Evolutionary conservation across 2,329 filamentous ascomycete genomes (phyloP), one percentile per base, ranked within the genome.

Genomic region (Pyricularia sp.): DNA sequence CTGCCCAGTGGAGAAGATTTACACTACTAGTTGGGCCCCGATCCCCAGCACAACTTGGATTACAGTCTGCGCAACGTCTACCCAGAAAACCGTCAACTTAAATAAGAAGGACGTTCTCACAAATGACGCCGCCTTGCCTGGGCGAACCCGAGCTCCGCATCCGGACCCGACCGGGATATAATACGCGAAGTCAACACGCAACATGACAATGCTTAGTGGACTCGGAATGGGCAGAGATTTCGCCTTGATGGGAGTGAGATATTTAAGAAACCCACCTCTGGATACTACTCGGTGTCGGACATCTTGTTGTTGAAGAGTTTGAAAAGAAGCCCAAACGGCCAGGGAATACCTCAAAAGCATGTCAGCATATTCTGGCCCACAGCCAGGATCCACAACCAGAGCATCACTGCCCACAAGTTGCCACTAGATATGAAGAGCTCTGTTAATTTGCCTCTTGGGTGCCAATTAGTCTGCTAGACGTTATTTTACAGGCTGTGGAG

Each of bases 31-130:
- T 5, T 40, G 49, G 28, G 53, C 53, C 9, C 12, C 55, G 8
- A 28, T 60, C 30, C 62, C 62, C 8, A 64, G 28, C 49, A 64
- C 62, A 28, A 22, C 53, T 12, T 64, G 62, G 62, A 60, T 53
- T 22, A 64, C 62, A 28, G 31, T 64, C 30, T 64, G 53, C 62
- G 49, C 30, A 6, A 22, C 22, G 16, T 57, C 53, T 12, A 57
- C 53, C 12, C 53, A 28, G 13, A 28, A 28, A 13, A 22, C 53
- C 53, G 9, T 28, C 53, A 57, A 57, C 24, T 16, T 57, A 22
- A 6, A 57, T 22, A 57, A 57, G 24, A 26, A 57, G 22, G 53
- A 28, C 9, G 7, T 24, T 28, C 13, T 57, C 12, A 57, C n/a
- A n/a, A 28, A 57, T 8, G 53, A 57, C n/a, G 53, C 53, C 53